Conservation (phyloP, 371 early-diverging fungal species). For the Lichtheimia hyalospora region DNA sequence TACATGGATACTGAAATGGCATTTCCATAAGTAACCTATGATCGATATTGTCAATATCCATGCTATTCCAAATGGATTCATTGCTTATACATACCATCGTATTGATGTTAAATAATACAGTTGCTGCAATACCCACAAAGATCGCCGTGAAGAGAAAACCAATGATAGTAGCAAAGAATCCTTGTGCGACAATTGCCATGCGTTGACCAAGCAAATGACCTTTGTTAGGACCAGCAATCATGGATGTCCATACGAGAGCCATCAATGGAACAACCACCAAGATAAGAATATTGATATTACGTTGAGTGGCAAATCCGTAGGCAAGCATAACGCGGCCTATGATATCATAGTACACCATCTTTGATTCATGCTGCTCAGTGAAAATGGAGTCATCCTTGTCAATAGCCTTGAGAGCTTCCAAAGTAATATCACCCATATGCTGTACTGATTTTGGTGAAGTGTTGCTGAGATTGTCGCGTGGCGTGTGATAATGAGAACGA, state of each 20-base stretch:
- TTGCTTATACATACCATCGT: slow-evolving; percentile 22
- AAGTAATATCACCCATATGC: slow-evolving; percentile 64
- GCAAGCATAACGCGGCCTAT: slow-evolving; percentile 51
- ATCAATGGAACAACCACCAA: slow-evolving; percentile 34
- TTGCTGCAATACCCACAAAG: slow-evolving; percentile 14
- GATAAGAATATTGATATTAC: slow-evolving; percentile 37
- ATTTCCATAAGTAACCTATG: slow-evolving; percentile 41
- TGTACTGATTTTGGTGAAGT: slow-evolving; percentile 50
- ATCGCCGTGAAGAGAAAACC: slow-evolving; percentile 18
- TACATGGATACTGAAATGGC: slow-evolving; percentile 23
- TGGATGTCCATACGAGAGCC: slow-evolving; percentile 28
- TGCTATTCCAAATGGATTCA: neutral
- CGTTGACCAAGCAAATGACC: slow-evolving; percentile 12
- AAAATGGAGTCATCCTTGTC: slow-evolving; percentile 38
- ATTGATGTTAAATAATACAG: slow-evolving; percentile 23
- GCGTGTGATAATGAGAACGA: slow-evolving; percentile 73
- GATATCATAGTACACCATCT: slow-evolving; percentile 54
- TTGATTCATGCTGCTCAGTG: slow-evolving; percentile 24
- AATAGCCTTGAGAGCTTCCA: slow-evolving; percentile 40
- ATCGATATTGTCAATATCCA: neutral
- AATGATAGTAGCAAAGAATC: slow-evolving; percentile 24
- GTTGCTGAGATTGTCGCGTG: slow-evolving; percentile 55
- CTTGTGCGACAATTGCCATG: slow-evolving; percentile 17
- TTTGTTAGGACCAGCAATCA: neutral
- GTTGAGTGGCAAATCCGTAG: slow-evolving; percentile 43